These are phyloP conservation scores for Elaeagnus macrophylla DNA, from an alignment of 306 rosid species.

Conservation along the genomic window DNA sequence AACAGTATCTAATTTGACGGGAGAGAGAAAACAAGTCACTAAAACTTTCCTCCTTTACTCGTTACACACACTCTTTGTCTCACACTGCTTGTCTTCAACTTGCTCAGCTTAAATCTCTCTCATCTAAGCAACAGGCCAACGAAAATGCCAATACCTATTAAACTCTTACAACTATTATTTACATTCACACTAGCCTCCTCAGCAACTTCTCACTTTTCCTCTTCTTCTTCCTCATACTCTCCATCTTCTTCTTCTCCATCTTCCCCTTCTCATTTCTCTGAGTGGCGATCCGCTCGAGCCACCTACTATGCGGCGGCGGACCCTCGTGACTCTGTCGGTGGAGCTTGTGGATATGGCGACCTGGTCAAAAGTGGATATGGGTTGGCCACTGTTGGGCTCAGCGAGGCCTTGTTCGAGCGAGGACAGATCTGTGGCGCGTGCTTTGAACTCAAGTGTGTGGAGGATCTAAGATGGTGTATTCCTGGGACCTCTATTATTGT, in stretches of 20 bases:
- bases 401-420: slow-evolving; percentile 62
- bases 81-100: too few species aligned
- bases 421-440: slow-evolving; percentile 99
- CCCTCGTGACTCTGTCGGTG: slow-evolving; percentile 79
- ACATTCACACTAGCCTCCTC: slow-evolving; percentile 25
- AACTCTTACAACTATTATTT: too few species aligned
- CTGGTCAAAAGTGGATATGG: slow-evolving; percentile 64
- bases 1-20: too few species aligned
- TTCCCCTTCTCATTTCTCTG: slow-evolving; percentile 25
- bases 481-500: slow-evolving; percentile 81
- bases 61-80: too few species aligned
- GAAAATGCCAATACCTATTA: too few species aligned
- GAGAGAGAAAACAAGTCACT: too few species aligned
- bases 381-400: slow-evolving; percentile 78
- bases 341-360: slow-evolving; percentile 95
- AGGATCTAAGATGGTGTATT: slow-evolving; percentile 83
- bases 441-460: slow-evolving; percentile 65
- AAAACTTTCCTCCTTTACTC: too few species aligned
- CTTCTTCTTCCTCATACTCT: too few species aligned
- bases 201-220: slow-evolving; percentile 42
- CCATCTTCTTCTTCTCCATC: slow-evolving; percentile 7
- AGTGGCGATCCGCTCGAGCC: slow-evolving; percentile 85
- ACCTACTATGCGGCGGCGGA: slow-evolving; percentile 85
- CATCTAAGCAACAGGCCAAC: too few species aligned
- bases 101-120: too few species aligned